phyloP scores from a whole-genome alignment of 2,329 filamentous ascomycete genomes.

The Cercospora sp. region DNA sequence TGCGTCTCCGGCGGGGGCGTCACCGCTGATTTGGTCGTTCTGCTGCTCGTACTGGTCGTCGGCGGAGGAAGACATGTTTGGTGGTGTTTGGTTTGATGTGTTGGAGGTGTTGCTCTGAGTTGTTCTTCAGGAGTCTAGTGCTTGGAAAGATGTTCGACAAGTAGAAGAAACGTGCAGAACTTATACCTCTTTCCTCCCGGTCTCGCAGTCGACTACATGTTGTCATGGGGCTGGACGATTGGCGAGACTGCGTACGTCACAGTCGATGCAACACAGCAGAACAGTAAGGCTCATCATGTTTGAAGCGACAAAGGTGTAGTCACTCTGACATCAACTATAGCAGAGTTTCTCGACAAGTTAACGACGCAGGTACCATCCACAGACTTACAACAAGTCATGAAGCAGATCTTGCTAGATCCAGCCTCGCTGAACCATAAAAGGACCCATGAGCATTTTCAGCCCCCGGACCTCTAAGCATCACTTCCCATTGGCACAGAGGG shows the following conservation, averaged over 20 bases:
- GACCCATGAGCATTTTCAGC: not conserved
- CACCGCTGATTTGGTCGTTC: constrained; percentile 25
- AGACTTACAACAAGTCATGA: not conserved
- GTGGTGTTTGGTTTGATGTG: not conserved
- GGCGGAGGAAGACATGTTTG: constrained; percentile 23
- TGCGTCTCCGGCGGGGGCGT: constrained; percentile 39
- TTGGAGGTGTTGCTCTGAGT: not conserved
- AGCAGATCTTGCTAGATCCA: constrained; percentile 2
- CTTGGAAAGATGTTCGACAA: not conserved
- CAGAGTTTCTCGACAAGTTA: not conserved
- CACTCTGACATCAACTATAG: constrained; percentile 13
- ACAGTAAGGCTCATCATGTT: not conserved
- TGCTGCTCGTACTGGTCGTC: constrained; percentile 24
- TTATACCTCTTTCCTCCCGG: not conserved
- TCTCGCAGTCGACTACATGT: not conserved
- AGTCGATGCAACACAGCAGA: not conserved
- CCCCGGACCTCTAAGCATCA: not conserved
- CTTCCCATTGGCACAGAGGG: not conserved
- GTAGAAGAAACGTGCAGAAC: not conserved
- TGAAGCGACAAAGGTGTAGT: not conserved
- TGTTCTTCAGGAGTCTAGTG: not conserved
- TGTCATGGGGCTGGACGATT: constrained; percentile 9
- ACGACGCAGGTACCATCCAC: not conserved
- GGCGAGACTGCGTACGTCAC: constrained; percentile 5
- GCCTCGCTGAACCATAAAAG: not conserved